Conservation (phyloP, 768 basidiomycete genomes). For the Heimioporus sp. region DNA sequence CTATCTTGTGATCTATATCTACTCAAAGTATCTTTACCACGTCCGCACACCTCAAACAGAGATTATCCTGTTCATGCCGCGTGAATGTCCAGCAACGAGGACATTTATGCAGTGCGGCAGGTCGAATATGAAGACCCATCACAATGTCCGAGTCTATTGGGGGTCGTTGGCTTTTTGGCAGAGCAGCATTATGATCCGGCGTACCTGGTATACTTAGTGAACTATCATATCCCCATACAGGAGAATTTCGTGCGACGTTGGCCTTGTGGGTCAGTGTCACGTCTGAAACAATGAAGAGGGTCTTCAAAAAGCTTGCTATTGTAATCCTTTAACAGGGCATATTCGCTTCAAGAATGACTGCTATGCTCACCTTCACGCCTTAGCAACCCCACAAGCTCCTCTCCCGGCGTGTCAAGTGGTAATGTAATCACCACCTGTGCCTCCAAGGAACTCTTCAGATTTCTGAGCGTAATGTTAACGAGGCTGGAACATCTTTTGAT, state of each 20-base stretch:
- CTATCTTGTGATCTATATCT: background rate
- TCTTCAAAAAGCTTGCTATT: conserved; percentile 61
- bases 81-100: conserved; percentile 90
- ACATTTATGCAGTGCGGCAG: conserved; percentile 68
- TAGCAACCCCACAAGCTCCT: conserved; percentile 36
- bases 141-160: conserved; percentile 11
- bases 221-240: conserved; percentile 50
- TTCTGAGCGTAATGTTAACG: conserved; percentile 38
- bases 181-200: conserved; percentile 6
- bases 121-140: conserved; percentile 54
- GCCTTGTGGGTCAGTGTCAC: conserved; percentile 50
- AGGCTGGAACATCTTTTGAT: background rate
- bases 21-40: conserved; percentile 15
- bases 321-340: background rate
- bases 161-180: background rate
- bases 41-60: conserved; percentile 66
- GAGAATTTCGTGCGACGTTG: conserved; percentile 37
- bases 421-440: conserved; percentile 68
- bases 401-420: conserved; percentile 32
- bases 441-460: conserved; percentile 74
- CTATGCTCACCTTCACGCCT: conserved; percentile 41
- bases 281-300: conserved; percentile 80
- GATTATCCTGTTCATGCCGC: conserved; percentile 42
- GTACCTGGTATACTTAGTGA: conserved; percentile 46
- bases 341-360: no score